Percentiles rank a stretch among this genome's conserved stretches.
Evolutionary conservation across 106 monocot genomes (phyloP).

Genomic region (Xerophyta viscosa): DNA sequence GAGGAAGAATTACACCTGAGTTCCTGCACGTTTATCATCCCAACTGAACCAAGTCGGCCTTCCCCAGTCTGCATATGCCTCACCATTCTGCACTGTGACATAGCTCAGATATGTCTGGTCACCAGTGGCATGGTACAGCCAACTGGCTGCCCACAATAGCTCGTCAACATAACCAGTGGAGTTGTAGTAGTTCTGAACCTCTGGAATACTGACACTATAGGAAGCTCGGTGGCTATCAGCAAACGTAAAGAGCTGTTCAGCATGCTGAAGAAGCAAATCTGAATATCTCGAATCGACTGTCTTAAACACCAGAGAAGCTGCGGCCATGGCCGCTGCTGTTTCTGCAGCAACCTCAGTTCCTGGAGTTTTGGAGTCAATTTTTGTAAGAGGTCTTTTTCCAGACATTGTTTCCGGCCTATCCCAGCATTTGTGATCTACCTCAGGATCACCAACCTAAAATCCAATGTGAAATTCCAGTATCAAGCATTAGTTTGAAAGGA

Average conservation of each 20-base stretch:
- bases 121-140: constrained; percentile 96
- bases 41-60: constrained; percentile 99
- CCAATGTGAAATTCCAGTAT: not conserved
- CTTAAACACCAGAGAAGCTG: constrained; percentile 87
- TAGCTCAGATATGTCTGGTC: constrained; percentile 80
- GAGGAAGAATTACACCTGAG: constrained; percentile 64
- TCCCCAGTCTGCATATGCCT: constrained; percentile 83
- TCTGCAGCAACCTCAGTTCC: constrained; percentile 92
- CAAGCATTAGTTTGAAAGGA: too few relatives aligned
- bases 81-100: constrained; percentile 80
- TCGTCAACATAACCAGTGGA: constrained; percentile 83
- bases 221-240: constrained; percentile 64
- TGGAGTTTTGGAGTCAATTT: constrained; percentile 54
- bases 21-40: constrained; percentile 97
- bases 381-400: constrained; percentile 69
- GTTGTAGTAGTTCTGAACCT: constrained; percentile 73
- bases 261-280: constrained; percentile 72
- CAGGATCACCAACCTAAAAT: constrained; percentile 90
- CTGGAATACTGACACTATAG: constrained; percentile 63
- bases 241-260: constrained; percentile 80
- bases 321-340: constrained; percentile 94
- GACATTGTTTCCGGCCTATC: constrained; percentile 85
- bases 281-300: constrained; percentile 50
- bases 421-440: constrained; percentile 88
- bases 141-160: constrained; percentile 85